phyloP scores from a whole-genome alignment of 2,329 filamentous ascomycete species.

The Penicillium sp. region DNA sequence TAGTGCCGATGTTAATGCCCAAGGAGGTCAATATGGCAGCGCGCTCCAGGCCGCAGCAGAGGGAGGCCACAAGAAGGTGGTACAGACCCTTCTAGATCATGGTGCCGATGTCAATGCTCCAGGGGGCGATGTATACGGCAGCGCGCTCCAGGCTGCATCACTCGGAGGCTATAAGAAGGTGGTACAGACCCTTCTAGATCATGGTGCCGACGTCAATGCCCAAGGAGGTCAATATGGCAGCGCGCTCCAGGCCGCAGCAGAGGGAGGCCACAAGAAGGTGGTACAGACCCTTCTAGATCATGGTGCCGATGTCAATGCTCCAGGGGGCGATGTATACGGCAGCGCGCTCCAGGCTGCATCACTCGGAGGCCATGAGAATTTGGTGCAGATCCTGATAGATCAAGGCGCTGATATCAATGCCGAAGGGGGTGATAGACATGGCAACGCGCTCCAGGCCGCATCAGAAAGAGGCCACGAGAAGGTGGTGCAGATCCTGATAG shows the following conservation, averaged over 20 bases:
- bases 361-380: not conserved
- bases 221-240: not conserved
- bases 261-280: not conserved
- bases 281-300: conserved; percentile 3
- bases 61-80: not conserved
- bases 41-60: conserved; percentile 2
- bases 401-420: not conserved
- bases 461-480: not conserved
- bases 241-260: conserved; percentile 5
- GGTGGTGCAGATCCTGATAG: conserved; percentile 3
- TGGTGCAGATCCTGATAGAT: conserved; percentile 7
- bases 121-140: no score
- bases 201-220: not conserved
- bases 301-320: conserved; percentile 6
- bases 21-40: not conserved
- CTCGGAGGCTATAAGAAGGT: not conserved
- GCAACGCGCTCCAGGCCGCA: conserved; percentile 3
- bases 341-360: conserved; percentile 2
- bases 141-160: conserved; percentile 1
- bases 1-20: not conserved
- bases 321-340: no score
- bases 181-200: conserved; percentile 4
- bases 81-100: conserved; percentile 1
- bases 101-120: conserved; percentile 5
- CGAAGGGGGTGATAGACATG: not conserved